Evolutionary conservation across 2,329 filamentous ascomycete genomes (phyloP).

Genomic region (Bipolaris gigantea): DNA sequence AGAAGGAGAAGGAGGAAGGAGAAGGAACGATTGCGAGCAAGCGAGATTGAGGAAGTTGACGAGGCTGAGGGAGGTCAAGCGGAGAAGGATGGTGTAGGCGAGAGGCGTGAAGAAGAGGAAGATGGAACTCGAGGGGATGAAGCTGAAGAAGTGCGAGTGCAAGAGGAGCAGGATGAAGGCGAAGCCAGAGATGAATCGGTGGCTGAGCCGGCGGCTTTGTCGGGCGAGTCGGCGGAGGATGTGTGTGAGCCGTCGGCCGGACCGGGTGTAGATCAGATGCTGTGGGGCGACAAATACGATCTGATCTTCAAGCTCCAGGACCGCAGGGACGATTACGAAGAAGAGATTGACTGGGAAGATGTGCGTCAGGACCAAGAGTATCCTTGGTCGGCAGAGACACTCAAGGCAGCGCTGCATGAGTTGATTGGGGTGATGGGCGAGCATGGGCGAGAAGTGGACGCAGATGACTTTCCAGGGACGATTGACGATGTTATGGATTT

Average conservation of each 20-base stretch:
- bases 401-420: conserved; percentile 26
- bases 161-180: neutral
- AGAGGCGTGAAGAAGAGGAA: neutral
- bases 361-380: conserved; percentile 4
- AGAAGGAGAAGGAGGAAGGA: neutral
- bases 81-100: neutral
- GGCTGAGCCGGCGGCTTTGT: neutral
- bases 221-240: neutral
- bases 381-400: conserved; percentile 22
- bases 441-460: conserved; percentile 1
- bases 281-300: conserved; percentile 48
- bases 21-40: neutral
- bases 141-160: neutral
- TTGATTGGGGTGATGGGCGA: conserved; percentile 17
- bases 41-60: neutral
- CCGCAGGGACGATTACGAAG: conserved; percentile 23
- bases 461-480: conserved; percentile 5
- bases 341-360: conserved; percentile 43
- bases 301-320: conserved; percentile 42
- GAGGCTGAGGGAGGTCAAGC: neutral
- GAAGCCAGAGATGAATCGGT: neutral
- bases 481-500: conserved; percentile 30
- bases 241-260: neutral
- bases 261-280: conserved; percentile 36
- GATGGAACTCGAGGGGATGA: neutral